Conservation (phyloP, 2,329 filamentous ascomycete genomes). For the Fusarium fracticaudum region DNA sequence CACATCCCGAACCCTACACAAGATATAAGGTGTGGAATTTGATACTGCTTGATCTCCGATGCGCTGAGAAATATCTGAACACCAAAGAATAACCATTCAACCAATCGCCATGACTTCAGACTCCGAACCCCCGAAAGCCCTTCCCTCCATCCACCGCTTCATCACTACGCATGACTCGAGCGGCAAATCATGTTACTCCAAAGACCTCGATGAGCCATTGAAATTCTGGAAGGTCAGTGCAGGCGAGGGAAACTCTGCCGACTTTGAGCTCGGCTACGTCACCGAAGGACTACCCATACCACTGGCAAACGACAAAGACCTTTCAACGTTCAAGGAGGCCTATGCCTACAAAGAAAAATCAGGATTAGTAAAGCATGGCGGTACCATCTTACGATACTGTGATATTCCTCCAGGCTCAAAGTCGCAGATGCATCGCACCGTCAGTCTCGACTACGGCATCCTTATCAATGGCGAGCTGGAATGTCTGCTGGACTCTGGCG, state of each 20-base stretch:
- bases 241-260: background rate
- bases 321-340: background rate
- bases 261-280: background rate
- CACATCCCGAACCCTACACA: background rate
- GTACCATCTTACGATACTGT: slow-evolving; percentile 1
- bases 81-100: too few relatives aligned
- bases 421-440: slow-evolving; percentile 20
- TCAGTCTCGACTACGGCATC: slow-evolving; percentile 14
- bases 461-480: slow-evolving; percentile 8
- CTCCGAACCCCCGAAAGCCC: background rate
- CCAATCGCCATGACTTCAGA: background rate
- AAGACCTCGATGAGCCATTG: background rate
- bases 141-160: background rate
- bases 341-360: background rate
- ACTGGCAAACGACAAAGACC: background rate
- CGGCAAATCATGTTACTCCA: background rate
- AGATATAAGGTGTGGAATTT: background rate
- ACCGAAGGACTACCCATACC: background rate
- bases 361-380: background rate
- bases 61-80: background rate
- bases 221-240: background rate
- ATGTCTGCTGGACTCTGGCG: slow-evolving; percentile 12
- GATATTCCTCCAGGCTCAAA: background rate
- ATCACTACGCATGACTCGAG: background rate
- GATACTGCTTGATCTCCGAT: background rate